phyloP scores from a whole-genome alignment of 495 filamentous ascomycete genomes.

The Penicillium flavigenum region DNA sequence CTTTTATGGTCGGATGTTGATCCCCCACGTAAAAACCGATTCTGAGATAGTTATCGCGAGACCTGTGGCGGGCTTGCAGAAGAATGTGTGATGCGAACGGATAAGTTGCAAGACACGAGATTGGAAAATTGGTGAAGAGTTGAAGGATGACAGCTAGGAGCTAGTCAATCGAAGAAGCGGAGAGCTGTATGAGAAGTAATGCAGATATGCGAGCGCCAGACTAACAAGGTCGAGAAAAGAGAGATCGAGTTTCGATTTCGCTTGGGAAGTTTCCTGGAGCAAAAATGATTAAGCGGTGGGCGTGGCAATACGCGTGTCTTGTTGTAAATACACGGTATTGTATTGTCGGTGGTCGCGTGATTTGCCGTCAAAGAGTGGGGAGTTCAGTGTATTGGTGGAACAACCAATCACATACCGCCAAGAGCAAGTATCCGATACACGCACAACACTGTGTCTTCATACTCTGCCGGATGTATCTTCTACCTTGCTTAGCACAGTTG shows the following conservation, averaged over 20 bases:
- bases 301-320: slow-evolving; percentile 25
- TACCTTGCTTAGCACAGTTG: slow-evolving; percentile 1
- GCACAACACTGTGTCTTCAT: slow-evolving; percentile 18
- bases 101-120: slow-evolving; percentile 29
- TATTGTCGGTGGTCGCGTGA: slow-evolving; percentile 15
- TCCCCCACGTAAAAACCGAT: slow-evolving; percentile 27
- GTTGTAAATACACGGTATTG: slow-evolving; percentile 20
- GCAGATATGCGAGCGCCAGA: slow-evolving; percentile 30
- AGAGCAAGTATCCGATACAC: slow-evolving; percentile 18
- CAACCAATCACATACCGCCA: slow-evolving; percentile 11
- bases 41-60: slow-evolving; percentile 26
- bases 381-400: slow-evolving; percentile 4
- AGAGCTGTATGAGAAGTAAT: slow-evolving; percentile 20
- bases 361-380: neutral
- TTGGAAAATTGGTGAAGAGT: slow-evolving; percentile 7
- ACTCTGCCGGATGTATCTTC: slow-evolving; percentile 4
- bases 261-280: slow-evolving; percentile 32
- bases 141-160: slow-evolving; percentile 21
- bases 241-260: slow-evolving; percentile 35
- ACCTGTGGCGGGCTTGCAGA: slow-evolving; percentile 24
- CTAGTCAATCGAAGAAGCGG: slow-evolving; percentile 25
- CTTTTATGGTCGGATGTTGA: slow-evolving; percentile 23
- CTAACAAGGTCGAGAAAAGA: slow-evolving; percentile 30
- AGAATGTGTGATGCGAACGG: slow-evolving; percentile 30
- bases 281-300: slow-evolving; percentile 32